These are phyloP conservation scores for Beauveria sp. DNA, from an alignment of 2,329 filamentous ascomycete species.

Conservation along the genomic window DNA sequence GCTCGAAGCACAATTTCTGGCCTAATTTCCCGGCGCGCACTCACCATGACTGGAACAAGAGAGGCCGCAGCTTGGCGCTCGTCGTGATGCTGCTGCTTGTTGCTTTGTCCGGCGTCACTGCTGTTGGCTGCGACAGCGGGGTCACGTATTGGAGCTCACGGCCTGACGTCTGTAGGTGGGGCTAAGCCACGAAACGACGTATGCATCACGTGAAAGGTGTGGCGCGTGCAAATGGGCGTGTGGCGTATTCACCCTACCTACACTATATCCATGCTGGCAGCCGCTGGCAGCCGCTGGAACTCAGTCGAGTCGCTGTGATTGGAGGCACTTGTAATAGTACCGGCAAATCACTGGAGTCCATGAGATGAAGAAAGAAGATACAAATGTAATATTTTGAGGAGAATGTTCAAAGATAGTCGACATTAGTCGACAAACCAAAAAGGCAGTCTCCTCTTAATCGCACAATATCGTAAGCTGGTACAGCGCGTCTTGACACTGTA, in stretches of 20 bases:
- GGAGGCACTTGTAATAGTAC: too few species aligned
- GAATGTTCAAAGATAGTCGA: too few species aligned
- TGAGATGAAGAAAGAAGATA: not conserved
- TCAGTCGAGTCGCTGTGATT: not conserved
- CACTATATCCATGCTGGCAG: conserved; percentile 1
- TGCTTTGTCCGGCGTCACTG: conserved; percentile 6
- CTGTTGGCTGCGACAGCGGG: conserved; percentile 11
- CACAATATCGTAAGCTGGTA: not conserved
- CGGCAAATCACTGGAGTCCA: too few species aligned
- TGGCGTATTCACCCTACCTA: conserved; percentile 10
- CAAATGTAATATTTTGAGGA: not conserved
- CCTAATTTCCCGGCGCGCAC: not conserved
- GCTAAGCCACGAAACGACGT: conserved; percentile 14
- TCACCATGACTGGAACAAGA: conserved; percentile 1
- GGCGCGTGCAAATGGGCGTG: not conserved
- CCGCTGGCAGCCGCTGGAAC: not conserved
- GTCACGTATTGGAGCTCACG: conserved; percentile 20
- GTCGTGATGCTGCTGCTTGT: conserved; percentile 2
- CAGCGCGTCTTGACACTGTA: not conserved
- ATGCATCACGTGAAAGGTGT: conserved; percentile 6
- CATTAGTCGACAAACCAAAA: too few species aligned
- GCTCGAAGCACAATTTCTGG: not conserved
- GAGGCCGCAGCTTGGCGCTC: not conserved
- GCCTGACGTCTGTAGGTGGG: conserved; percentile 28
- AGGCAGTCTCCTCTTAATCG: too few species aligned